These are phyloP conservation scores for Melampsora abietis-canadensis DNA, from an alignment of 1,284 basidiomycete genomes.

Conservation along the genomic window DNA sequence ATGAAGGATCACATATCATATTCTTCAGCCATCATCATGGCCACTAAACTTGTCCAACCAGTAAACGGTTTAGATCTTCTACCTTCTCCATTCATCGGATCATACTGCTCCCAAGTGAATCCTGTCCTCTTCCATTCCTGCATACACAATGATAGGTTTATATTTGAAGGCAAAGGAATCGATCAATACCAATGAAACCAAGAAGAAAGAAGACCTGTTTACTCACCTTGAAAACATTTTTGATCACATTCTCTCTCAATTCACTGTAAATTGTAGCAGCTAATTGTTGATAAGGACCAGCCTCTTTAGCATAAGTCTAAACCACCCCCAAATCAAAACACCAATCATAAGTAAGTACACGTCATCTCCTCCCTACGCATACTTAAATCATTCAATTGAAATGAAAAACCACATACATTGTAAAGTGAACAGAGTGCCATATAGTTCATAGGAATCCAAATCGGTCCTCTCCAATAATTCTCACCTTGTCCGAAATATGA, in stretches of 20 bases:
- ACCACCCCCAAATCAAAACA: neutral
- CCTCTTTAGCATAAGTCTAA: slow-evolving; percentile 70
- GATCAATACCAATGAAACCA: neutral
- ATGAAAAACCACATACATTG: slow-evolving; percentile 58
- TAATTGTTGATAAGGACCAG: slow-evolving; percentile 73
- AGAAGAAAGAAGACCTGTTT: neutral
- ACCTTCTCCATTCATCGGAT: slow-evolving; percentile 75
- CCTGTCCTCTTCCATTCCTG: slow-evolving; percentile 87
- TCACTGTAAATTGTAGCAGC: slow-evolving; percentile 75
- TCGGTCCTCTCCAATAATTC: slow-evolving; percentile 93
- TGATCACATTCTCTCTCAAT: slow-evolving; percentile 73
- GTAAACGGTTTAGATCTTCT: slow-evolving; percentile 64
- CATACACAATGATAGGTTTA: neutral
- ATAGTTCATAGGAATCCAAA: slow-evolving; percentile 97
- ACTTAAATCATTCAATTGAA: neutral
- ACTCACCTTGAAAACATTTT: slow-evolving; percentile 76
- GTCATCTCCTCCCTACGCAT: neutral
- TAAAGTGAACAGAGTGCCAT: slow-evolving; percentile 73
- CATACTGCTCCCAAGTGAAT: slow-evolving; percentile 95
- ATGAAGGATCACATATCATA: slow-evolving; percentile 45
- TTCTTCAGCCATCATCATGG: slow-evolving; percentile 51
- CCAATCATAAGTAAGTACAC: neutral
- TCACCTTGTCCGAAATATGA: slow-evolving; percentile 84
- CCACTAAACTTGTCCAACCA: slow-evolving; percentile 51
- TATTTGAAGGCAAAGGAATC: neutral